These are phyloP conservation scores for Metschnikowia gelsemii DNA, from an alignment of 805 yeast genomes.

Conservation along the genomic window DNA sequence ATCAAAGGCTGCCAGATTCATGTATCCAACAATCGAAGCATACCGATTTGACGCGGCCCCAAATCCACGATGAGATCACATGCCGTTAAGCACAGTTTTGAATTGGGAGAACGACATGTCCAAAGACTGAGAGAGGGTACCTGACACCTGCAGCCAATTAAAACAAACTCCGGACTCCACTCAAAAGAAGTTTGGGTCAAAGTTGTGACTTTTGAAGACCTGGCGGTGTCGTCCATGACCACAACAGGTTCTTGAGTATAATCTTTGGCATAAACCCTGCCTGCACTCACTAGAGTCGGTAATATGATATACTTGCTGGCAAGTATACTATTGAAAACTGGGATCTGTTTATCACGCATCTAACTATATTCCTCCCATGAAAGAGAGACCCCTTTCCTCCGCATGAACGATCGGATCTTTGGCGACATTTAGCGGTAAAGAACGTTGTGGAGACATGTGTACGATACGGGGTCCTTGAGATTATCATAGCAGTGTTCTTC, in stretches of 20 bases:
- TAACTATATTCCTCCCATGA: slow-evolving; percentile 47
- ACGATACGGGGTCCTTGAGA: slow-evolving; percentile 53
- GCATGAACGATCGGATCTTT: slow-evolving; percentile 40
- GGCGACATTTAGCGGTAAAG: slow-evolving; percentile 48
- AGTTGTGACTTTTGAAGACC: slow-evolving; percentile 68
- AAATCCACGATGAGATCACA: too few species aligned
- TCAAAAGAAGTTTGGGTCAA: slow-evolving; percentile 65
- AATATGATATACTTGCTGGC: slow-evolving; percentile 55
- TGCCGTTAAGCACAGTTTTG: slow-evolving; percentile 51
- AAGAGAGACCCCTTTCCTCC: slow-evolving; percentile 32
- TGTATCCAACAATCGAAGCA: too few species aligned
- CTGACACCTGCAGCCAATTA: slow-evolving; percentile 73
- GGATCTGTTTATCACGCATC: slow-evolving; percentile 40
- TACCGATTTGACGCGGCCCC: too few species aligned
- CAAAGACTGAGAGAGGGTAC: slow-evolving; percentile 68
- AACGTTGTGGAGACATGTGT: slow-evolving; percentile 63
- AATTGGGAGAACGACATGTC: slow-evolving; percentile 63
- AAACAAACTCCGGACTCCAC: slow-evolving; percentile 61
- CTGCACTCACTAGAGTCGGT: slow-evolving; percentile 70
- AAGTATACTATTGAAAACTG: slow-evolving; percentile 45
- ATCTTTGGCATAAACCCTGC: slow-evolving; percentile 54
- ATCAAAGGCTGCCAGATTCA: too few species aligned
- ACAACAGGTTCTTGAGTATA: slow-evolving; percentile 57
- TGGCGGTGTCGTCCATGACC: slow-evolving; percentile 76
- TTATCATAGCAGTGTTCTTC: slow-evolving; percentile 59